Conservation (phyloP, 2,329 filamentous ascomycete genomes). For the Stromatinia cepivora region DNA sequence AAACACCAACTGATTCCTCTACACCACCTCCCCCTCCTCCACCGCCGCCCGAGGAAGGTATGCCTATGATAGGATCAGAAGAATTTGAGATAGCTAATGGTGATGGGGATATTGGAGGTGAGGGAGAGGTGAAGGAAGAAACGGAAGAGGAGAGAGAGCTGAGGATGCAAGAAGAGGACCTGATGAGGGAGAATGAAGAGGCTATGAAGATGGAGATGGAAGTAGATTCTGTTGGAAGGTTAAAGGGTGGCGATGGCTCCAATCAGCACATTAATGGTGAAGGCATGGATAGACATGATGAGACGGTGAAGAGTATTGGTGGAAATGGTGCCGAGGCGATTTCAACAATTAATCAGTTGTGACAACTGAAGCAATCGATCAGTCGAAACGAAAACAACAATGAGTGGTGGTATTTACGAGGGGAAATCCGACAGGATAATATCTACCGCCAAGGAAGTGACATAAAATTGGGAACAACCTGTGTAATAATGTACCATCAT, state of each 20-base stretch:
- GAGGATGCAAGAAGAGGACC: slow-evolving; percentile 33
- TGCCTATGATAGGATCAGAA: slow-evolving; percentile 11
- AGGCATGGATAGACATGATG: not conserved
- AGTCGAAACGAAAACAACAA: not conserved
- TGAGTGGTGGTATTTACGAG: too few species aligned
- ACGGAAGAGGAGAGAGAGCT: slow-evolving; percentile 32
- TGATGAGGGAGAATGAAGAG: slow-evolving; percentile 38
- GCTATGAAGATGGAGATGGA: slow-evolving; percentile 38
- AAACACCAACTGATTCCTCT: not conserved
- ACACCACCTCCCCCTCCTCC: slow-evolving; percentile 37
- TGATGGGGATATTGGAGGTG: not conserved
- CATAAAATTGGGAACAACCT: not conserved
- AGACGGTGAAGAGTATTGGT: not conserved
- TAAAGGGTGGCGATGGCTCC: not conserved
- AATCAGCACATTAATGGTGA: slow-evolving; percentile 1
- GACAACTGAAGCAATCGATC: not conserved
- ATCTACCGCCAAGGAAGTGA: not conserved
- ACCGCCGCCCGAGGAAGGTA: slow-evolving; percentile 32
- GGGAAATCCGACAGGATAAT: not conserved
- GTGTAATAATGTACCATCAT: not conserved
- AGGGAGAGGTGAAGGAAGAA: slow-evolving; percentile 24
- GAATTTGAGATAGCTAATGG: not conserved
- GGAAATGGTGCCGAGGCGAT: not conserved
- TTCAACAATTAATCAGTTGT: not conserved
- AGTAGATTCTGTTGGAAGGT: slow-evolving; percentile 65